These are phyloP conservation scores for Carallia brachiata DNA, from an alignment of 345 rosid genomes.

Conservation along the genomic window DNA sequence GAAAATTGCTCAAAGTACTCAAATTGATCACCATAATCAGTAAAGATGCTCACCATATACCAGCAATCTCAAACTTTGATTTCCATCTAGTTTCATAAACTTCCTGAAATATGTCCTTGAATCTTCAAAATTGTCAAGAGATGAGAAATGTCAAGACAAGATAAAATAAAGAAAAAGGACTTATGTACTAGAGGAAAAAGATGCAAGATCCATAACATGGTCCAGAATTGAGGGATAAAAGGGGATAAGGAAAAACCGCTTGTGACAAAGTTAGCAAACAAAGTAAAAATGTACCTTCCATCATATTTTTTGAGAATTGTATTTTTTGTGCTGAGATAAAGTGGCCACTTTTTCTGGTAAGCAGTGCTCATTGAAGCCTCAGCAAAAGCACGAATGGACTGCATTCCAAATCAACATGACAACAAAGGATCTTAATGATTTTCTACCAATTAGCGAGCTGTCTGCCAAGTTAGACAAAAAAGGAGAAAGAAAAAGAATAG, in stretches of 20 bases:
- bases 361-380: conserved; percentile 95
- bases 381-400: conserved; percentile 91
- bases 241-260: background rate
- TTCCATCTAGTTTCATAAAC: conserved; percentile 83
- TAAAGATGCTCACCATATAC: conserved; percentile 65
- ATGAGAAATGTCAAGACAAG: background rate
- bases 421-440: conserved; percentile 9
- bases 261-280: background rate
- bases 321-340: conserved; percentile 96
- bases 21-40: conserved; percentile 16
- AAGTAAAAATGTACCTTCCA: conserved; percentile 60
- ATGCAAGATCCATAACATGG: background rate
- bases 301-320: conserved; percentile 98
- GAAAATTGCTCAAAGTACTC: conserved; percentile 11
- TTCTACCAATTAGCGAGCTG: conserved; percentile 2
- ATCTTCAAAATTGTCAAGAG: conserved; percentile 41
- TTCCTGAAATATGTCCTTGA: conserved; percentile 97
- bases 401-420: conserved; percentile 21
- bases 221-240: background rate
- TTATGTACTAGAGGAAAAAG: background rate
- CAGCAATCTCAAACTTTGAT: conserved; percentile 83
- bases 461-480: background rate
- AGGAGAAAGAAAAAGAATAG: background rate
- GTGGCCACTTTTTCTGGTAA: conserved; percentile 94
- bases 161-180: background rate